These are phyloP conservation scores for Penstemon newberryi DNA, from an alignment of 257 asterid genomes.

Conservation along the genomic window DNA sequence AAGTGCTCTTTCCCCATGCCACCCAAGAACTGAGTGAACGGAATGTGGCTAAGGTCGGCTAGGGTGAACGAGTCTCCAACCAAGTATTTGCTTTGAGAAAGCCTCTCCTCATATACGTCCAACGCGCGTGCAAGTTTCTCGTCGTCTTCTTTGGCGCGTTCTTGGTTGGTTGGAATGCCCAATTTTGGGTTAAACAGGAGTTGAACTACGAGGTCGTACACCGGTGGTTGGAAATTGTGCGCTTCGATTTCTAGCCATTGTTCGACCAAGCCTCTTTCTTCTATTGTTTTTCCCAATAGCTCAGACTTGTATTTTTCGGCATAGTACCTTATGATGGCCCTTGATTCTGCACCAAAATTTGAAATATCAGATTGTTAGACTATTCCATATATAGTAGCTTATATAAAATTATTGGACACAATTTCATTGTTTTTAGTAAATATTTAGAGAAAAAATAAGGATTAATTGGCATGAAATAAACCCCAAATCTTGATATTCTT, in stretches of 20 bases:
- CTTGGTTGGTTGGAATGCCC: constrained; percentile 31
- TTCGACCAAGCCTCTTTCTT: constrained; percentile 42
- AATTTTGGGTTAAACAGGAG: constrained; percentile 32
- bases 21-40: constrained; percentile 37
- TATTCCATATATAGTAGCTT: too few relatives aligned
- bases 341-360: constrained; percentile 37
- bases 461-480: too few relatives aligned
- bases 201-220: constrained; percentile 32
- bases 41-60: constrained; percentile 53
- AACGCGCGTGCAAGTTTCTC: constrained; percentile 43
- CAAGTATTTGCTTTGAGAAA: constrained; percentile 43
- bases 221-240: constrained; percentile 46
- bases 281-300: constrained; percentile 34
- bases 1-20: constrained; percentile 33
- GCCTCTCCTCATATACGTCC: constrained; percentile 51
- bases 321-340: constrained; percentile 50
- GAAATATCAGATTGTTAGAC: neutral
- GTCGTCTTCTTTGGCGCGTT: constrained; percentile 31
- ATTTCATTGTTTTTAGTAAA: too few relatives aligned
- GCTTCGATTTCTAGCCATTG: constrained; percentile 57
- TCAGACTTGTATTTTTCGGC: constrained; percentile 43
- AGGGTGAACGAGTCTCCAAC: constrained; percentile 51
- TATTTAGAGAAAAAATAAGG: too few relatives aligned
- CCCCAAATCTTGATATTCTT: too few relatives aligned
- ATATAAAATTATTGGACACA: too few relatives aligned